A percentile compares a stretch with the other conserved stretches of the same genome.
Conservation (phyloP, 257 asterid genomes). For the Petrea volubilis region DNA sequence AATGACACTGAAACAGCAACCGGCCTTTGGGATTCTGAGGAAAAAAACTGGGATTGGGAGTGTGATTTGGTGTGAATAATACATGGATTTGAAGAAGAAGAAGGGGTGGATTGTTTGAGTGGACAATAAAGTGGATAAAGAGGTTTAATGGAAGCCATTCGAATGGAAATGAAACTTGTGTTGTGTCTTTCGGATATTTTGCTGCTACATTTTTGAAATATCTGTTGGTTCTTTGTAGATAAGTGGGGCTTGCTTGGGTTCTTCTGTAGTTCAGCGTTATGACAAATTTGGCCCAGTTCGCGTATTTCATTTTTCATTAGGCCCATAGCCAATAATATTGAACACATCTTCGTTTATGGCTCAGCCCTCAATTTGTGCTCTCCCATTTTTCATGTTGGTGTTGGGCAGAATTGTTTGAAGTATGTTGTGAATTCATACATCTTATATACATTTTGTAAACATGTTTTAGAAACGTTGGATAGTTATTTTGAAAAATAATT, state of each 20-base stretch:
- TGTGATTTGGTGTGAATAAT: slow-evolving; percentile 36
- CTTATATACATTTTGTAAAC: too few species aligned
- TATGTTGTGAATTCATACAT: too few species aligned
- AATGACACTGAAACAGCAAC: slow-evolving; percentile 55
- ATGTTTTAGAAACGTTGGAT: too few species aligned
- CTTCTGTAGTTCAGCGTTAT: too few species aligned
- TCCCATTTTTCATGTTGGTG: too few species aligned
- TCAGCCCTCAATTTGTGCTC: too few species aligned
- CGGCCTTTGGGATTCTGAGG: slow-evolving; percentile 29
- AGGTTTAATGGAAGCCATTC: slow-evolving; percentile 64
- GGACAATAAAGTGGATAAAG: slow-evolving; percentile 53
- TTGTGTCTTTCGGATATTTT: not conserved
- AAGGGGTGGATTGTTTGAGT: slow-evolving; percentile 34
- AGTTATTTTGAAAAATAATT: too few species aligned
- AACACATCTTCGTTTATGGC: too few species aligned
- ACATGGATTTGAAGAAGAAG: slow-evolving; percentile 35
- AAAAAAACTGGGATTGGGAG: slow-evolving; percentile 14
- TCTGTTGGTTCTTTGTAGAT: not conserved
- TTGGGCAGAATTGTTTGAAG: too few species aligned
- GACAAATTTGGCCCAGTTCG: too few species aligned
- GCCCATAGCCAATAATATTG: too few species aligned
- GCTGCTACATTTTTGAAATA: not conserved
- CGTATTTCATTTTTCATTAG: too few species aligned
- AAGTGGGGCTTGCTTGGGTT: not conserved
- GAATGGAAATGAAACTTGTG: not conserved